These are phyloP conservation scores for Ceratocystiopsis sp. DNA, from an alignment of 2,329 filamentous ascomycete species.

Conservation along the genomic window DNA sequence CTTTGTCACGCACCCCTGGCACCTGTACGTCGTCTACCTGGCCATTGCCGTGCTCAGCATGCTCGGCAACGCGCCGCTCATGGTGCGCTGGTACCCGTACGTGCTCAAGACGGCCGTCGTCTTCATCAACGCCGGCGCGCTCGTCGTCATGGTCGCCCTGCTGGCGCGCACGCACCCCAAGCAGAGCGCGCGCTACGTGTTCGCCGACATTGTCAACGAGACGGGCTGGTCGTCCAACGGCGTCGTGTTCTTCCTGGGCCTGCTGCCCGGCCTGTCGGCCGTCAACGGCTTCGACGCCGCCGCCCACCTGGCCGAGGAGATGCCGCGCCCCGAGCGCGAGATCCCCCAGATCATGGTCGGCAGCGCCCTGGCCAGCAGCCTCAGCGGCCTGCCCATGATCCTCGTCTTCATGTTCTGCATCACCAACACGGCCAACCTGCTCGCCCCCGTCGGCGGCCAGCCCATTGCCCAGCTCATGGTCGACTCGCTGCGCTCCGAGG, in stretches of 20 bases:
- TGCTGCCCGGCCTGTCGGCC: background rate
- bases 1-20: background rate
- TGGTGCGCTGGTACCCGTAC: background rate
- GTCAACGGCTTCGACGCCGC: conserved; percentile 1
- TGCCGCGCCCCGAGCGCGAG: background rate
- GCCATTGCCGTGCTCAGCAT: background rate
- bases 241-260: conserved; percentile 1
- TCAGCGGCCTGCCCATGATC: conserved; percentile 1
- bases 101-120: background rate
- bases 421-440: conserved; percentile 1
- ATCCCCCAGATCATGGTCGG: conserved; percentile 1
- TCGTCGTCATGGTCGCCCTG: conserved; percentile 1
- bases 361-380: background rate
- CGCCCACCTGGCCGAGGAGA: conserved; percentile 2
- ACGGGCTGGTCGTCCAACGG: conserved; percentile 1
- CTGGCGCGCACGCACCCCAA: background rate
- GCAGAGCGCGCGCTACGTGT: background rate
- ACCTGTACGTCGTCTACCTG: background rate
- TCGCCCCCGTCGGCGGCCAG: background rate
- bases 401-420: conserved; percentile 5
- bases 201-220: conserved; percentile 1
- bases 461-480: conserved; percentile 1
- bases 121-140: background rate
- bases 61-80: background rate
- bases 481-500: background rate